Percentiles rank a stretch among this genome's conserved stretches.
Evolutionary conservation across 495 filamentous ascomycete species (phyloP).

Genomic region (Podospora bellae-mahoneyi): DNA sequence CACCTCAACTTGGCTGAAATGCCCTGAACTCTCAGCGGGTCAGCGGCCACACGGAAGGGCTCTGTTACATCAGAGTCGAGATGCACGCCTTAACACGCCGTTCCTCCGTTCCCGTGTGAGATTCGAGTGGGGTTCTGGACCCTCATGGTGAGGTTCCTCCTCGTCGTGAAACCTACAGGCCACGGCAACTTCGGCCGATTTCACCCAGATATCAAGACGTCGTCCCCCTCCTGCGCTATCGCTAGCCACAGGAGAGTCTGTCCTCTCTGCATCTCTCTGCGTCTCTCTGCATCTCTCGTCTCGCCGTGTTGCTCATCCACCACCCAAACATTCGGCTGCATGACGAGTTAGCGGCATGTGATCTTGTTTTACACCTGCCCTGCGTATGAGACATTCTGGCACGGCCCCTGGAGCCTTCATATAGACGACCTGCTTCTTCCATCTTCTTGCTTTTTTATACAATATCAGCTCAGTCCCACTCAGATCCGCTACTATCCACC

Average conservation of each 20-base stretch:
- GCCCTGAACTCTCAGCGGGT: slow-evolving; percentile 14
- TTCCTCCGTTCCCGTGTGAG: neutral
- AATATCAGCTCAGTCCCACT: neutral
- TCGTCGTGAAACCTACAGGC: neutral
- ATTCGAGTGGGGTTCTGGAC: neutral
- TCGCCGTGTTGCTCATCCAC: neutral
- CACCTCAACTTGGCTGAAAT: slow-evolving; percentile 22
- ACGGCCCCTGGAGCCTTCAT: neutral
- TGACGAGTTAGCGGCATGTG: slow-evolving; percentile 13
- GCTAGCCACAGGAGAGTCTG: neutral
- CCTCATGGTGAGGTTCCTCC: neutral
- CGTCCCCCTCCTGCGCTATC: neutral
- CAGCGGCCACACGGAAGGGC: slow-evolving; percentile 17
- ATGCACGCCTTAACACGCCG: neutral
- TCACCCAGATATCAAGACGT: neutral
- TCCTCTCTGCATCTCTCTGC: neutral
- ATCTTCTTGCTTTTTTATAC: slow-evolving; percentile 7
- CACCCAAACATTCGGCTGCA: neutral
- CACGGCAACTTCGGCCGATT: neutral
- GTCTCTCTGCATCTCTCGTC: neutral
- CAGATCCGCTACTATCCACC: neutral
- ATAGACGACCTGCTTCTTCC: slow-evolving; percentile 4
- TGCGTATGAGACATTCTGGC: slow-evolving; percentile 6
- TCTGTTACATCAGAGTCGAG: neutral
- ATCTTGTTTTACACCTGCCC: slow-evolving; percentile 6